Evolutionary conservation across 805 yeast genomes (phyloP), one percentile per base, ranked within the genome.

Genomic region (Saturnispora zaruensis): DNA sequence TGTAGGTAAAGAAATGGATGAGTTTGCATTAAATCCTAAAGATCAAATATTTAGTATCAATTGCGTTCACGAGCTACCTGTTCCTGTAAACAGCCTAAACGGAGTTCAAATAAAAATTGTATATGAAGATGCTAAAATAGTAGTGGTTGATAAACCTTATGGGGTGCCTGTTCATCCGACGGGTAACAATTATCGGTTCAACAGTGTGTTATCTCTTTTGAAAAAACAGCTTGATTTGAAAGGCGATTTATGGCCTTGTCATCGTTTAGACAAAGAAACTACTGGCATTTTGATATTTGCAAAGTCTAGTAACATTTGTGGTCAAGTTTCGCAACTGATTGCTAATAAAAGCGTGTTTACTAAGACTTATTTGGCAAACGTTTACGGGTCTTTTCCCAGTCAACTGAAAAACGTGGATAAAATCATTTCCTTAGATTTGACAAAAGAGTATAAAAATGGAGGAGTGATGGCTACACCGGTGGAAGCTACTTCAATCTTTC

Each of bases 131-230:
- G 61, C 59, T 3, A 61, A 66, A 6, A 28, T 71, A 0, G 24
- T 76, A 14, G 79, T 77, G 24, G 70, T 76, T 2, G 64, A 74
- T 54, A 77, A 77, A 52, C 81, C 81, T 0, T 63, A 71, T 0
- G 82, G 82, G 0, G 62, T 76, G 2, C 80, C 82, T 1, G 75
- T 78, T 0, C 82, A 77, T 55, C 79, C 82, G 0, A 67, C 75
- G 0, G 72, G 75, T 6, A 70, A 38, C 37, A 34, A 65, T 37
- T 75, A 71, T 55, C 52, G 60, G 32, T 65, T 66, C 54, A 77
- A 77, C 58, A 63, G 75, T 1, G 53, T 77, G 20, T 65, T 69
- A 8, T 77, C 73, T 57, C 67, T 75, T 3, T 41, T 76, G 32
- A 64, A 69, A 45, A 52, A 59, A 16, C 71, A 70, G 8, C 51